A percentile compares a stretch with the other conserved stretches of the same genome.
Conservation (phyloP, 2,329 filamentous ascomycete species). For the Arthroderma uncinatum region DNA sequence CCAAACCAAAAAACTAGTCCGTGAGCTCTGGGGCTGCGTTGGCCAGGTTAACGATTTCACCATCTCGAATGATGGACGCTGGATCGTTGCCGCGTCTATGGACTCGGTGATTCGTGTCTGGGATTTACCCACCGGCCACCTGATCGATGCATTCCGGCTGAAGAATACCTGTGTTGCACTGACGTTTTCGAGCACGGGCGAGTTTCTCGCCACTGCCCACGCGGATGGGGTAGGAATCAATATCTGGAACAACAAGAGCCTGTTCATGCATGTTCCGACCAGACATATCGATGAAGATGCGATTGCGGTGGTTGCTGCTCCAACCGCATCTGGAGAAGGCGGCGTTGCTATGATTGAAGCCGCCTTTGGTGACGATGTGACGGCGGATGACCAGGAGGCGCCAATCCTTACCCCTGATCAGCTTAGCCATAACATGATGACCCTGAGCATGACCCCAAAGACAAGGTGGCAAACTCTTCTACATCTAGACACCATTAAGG, state of each 20-base stretch:
- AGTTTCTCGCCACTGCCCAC: conserved; percentile 85
- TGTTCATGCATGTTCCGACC: conserved; percentile 82
- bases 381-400: conserved; percentile 40
- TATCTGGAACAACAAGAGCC: conserved; percentile 86
- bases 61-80: conserved; percentile 87
- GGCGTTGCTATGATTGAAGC: conserved; percentile 65
- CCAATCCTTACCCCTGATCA: conserved; percentile 57
- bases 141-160: conserved; percentile 83
- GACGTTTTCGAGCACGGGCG: conserved; percentile 78
- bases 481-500: conserved; percentile 75
- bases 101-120: conserved; percentile 75
- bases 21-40: conserved; percentile 79
- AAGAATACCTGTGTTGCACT: conserved; percentile 69
- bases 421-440: conserved; percentile 71
- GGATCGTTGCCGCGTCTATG: conserved; percentile 79
- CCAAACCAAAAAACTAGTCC: conserved; percentile 77
- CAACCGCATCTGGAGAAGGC: conserved; percentile 72
- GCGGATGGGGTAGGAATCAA: conserved; percentile 77
- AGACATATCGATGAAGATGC: conserved; percentile 70
- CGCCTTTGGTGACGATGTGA: conserved; percentile 52
- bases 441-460: conserved; percentile 77
- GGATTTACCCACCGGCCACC: conserved; percentile 89
- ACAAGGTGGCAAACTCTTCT: conserved; percentile 89
- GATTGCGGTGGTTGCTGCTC: conserved; percentile 53
- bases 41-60: conserved; percentile 66